Evolutionary conservation across 805 yeast genomes (phyloP).

Genomic region (Sugiyamaella valdiviana): DNA sequence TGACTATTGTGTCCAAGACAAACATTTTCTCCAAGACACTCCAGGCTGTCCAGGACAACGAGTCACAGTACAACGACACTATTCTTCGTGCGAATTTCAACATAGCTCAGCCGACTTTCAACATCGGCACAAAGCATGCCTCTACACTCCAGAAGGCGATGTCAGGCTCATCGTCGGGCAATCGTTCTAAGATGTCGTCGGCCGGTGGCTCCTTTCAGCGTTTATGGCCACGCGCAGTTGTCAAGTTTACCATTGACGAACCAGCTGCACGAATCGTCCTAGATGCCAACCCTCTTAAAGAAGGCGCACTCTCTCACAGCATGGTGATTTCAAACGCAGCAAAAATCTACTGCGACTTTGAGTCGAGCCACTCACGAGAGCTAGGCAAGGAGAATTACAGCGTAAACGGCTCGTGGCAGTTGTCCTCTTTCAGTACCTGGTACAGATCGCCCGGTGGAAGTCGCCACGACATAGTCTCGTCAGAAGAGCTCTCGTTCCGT

Average conservation of each 20-base stretch:
- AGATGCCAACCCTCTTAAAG: slow-evolving; percentile 9
- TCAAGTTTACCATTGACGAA: slow-evolving; percentile 30
- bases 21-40: slow-evolving; percentile 33
- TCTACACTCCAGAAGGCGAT: slow-evolving; percentile 28
- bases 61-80: slow-evolving; percentile 23
- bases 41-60: slow-evolving; percentile 24
- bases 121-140: slow-evolving; percentile 32
- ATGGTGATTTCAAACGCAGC: slow-evolving; percentile 33
- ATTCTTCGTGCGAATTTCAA: slow-evolving; percentile 29
- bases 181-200: slow-evolving; percentile 1
- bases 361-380: slow-evolving; percentile 25
- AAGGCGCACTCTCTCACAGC: slow-evolving; percentile 13
- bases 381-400: slow-evolving; percentile 21
- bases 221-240: slow-evolving; percentile 24
- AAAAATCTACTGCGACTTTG: slow-evolving; percentile 28
- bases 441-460: slow-evolving; percentile 27
- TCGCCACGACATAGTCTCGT: slow-evolving; percentile 24
- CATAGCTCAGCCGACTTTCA: slow-evolving; percentile 34
- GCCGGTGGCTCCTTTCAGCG: slow-evolving; percentile 11
- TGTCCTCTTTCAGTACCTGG: slow-evolving; percentile 25
- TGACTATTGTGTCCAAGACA: slow-evolving; percentile 31
- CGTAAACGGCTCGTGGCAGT: slow-evolving; percentile 21
- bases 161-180: slow-evolving; percentile 1
- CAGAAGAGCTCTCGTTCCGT: slow-evolving; percentile 21
- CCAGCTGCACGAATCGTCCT: slow-evolving; percentile 31